Conservation (phyloP, 345 rosid species). For the Camelina sativa region DNA sequence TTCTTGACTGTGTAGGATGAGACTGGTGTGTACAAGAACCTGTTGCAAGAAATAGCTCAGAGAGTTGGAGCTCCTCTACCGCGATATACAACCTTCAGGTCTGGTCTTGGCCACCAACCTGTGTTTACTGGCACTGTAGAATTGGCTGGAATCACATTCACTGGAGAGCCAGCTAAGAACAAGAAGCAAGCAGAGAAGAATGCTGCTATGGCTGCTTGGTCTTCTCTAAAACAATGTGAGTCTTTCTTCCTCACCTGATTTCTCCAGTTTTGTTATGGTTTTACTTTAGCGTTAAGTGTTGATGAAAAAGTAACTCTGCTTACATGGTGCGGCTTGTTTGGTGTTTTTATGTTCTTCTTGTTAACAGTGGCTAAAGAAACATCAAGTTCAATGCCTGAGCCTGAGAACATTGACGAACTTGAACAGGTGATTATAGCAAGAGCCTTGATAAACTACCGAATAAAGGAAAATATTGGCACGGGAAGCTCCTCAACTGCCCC, state of each 20-base stretch:
- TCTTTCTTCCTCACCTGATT: neutral
- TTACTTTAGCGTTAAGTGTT: neutral
- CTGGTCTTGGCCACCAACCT: constrained; percentile 97
- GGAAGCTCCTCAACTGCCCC: constrained; percentile 57
- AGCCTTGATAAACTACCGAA: constrained; percentile 69
- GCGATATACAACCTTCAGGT: constrained; percentile 81
- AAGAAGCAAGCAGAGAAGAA: constrained; percentile 99
- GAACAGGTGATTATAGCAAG: constrained; percentile 94
- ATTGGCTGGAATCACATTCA: constrained; percentile 88
- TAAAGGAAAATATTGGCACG: constrained; percentile 77
- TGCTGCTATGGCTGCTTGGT: constrained; percentile 99
- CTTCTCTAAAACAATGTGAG: constrained; percentile 90
- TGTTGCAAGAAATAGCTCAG: constrained; percentile 95
- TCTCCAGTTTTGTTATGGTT: neutral
- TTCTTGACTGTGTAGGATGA: constrained; percentile 65
- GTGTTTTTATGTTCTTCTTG: constrained; percentile 27
- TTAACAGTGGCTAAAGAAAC: constrained; percentile 94
- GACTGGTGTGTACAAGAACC: constrained; percentile 98
- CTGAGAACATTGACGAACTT: constrained; percentile 83
- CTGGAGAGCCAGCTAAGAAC: constrained; percentile 92
- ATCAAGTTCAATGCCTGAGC: constrained; percentile 72
- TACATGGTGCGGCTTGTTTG: constrained; percentile 7
- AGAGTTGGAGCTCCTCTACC: constrained; percentile 96
- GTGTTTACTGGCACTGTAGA: constrained; percentile 97
- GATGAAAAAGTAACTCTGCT: neutral